Evolutionary conservation across 768 basidiomycete genomes (phyloP).

Genomic region (Leccinum subgranulosum): DNA sequence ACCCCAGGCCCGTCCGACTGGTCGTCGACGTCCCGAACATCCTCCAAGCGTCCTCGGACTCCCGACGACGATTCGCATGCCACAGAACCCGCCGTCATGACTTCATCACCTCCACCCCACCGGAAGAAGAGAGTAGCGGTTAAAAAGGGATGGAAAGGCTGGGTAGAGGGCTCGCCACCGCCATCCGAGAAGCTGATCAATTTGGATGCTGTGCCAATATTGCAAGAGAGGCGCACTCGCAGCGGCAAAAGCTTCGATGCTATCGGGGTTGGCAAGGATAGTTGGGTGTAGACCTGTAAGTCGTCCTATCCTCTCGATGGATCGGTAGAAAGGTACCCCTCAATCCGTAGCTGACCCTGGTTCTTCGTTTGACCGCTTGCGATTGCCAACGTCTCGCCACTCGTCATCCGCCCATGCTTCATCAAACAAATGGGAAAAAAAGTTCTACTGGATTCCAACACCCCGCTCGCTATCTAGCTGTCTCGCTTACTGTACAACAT

Average conservation of each 20-base stretch:
- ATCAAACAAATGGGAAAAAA: constrained; percentile 7
- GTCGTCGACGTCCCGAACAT: constrained; percentile 69
- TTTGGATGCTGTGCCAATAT: constrained; percentile 65
- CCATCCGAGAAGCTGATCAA: constrained; percentile 82
- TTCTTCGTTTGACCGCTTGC: not conserved
- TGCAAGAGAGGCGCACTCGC: constrained; percentile 73
- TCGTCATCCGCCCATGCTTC: constrained; percentile 1
- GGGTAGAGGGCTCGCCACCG: constrained; percentile 83
- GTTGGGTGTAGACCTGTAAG: constrained; percentile 65
- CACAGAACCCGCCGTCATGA: constrained; percentile 20
- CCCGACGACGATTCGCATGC: constrained; percentile 59
- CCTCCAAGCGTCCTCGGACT: constrained; percentile 76
- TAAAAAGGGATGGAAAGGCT: constrained; percentile 87
- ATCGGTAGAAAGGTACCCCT: constrained; percentile 52
- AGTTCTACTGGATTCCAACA: constrained; percentile 7
- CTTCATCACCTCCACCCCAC: constrained; percentile 30
- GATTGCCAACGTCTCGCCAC: not conserved
- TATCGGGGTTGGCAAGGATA: constrained; percentile 71
- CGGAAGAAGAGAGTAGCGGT: constrained; percentile 62
- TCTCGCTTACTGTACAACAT: constrained; percentile 26
- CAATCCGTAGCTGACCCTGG: constrained; percentile 6
- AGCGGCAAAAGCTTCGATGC: constrained; percentile 86
- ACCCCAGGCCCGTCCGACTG: constrained; percentile 77
- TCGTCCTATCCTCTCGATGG: constrained; percentile 26
- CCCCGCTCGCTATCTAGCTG: constrained; percentile 13